Percentiles rank a stretch among this genome's conserved stretches.
These are phyloP conservation scores for Nicotiana paniculata DNA, from an alignment of 257 asterid species.

Conservation along the genomic window DNA sequence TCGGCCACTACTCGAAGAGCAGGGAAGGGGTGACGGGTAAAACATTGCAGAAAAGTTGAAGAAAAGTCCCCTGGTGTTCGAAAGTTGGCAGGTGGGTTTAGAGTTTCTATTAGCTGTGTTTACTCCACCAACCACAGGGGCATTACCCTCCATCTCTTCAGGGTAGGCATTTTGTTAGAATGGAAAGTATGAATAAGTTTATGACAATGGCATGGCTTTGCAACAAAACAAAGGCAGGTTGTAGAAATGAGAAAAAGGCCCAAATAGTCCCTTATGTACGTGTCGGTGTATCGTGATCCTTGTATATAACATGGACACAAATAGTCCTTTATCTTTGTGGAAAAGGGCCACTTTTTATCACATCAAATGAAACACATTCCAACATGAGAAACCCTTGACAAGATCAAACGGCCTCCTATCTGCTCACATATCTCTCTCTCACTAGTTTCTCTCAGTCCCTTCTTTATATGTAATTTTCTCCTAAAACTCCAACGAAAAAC, in stretches of 20 bases:
- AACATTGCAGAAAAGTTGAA: too few relatives aligned
- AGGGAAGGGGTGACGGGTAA: too few relatives aligned
- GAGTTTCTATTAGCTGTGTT: too few relatives aligned
- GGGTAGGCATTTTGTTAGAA: neutral
- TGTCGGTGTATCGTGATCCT: neutral
- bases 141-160: neutral
- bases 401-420: neutral
- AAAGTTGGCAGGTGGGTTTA: too few relatives aligned
- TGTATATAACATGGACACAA: neutral
- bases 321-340: neutral
- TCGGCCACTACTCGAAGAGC: too few relatives aligned
- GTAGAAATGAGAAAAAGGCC: neutral
- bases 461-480: neutral
- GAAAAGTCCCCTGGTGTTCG: too few relatives aligned
- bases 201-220: neutral
- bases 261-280: neutral
- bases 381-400: neutral
- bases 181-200: neutral
- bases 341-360: neutral
- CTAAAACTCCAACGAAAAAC: neutral
- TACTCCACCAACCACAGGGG: neutral
- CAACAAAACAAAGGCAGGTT: neutral
- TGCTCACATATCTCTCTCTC: too few relatives aligned
- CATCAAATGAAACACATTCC: neutral
- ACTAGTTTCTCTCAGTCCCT: neutral